Percentiles rank a stretch among this genome's conserved stretches.
phyloP scores from a whole-genome alignment of 495 filamentous ascomycete genomes.

The Xylaria scruposa region DNA sequence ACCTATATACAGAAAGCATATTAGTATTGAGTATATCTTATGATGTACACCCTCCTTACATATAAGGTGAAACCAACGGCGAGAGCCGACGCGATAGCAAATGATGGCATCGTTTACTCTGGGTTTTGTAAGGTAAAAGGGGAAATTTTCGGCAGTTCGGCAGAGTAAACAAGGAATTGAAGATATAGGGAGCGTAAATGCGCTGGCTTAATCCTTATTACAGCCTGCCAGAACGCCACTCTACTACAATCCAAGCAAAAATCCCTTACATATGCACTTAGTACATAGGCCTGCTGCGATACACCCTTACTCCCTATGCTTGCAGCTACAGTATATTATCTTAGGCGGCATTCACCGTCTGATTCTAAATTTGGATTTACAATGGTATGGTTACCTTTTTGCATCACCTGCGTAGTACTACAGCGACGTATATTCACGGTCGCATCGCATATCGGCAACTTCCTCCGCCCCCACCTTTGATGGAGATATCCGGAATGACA shows the following conservation, averaged over 20 bases:
- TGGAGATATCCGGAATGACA: neutral
- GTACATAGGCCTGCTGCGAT: too few species aligned
- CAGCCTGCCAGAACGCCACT: too few species aligned
- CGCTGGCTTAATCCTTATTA: too few species aligned
- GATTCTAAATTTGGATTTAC: neutral
- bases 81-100: neutral
- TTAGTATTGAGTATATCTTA: neutral
- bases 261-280: too few species aligned
- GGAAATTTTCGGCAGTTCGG: neutral
- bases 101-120: neutral
- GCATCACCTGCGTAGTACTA: neutral
- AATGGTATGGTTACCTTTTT: neutral
- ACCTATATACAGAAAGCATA: neutral
- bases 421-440: too few species aligned
- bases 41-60: neutral
- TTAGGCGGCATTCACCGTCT: neutral
- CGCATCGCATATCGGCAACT: too few species aligned
- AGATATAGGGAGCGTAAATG: neutral
- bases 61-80: neutral
- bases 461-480: too few species aligned
- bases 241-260: too few species aligned
- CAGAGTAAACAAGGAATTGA: neutral
- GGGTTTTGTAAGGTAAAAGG: neutral
- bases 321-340: too few species aligned
- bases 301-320: too few species aligned